These are phyloP conservation scores for Eutrema yunnanense DNA, from an alignment of 345 rosid genomes.

Conservation along the genomic window DNA sequence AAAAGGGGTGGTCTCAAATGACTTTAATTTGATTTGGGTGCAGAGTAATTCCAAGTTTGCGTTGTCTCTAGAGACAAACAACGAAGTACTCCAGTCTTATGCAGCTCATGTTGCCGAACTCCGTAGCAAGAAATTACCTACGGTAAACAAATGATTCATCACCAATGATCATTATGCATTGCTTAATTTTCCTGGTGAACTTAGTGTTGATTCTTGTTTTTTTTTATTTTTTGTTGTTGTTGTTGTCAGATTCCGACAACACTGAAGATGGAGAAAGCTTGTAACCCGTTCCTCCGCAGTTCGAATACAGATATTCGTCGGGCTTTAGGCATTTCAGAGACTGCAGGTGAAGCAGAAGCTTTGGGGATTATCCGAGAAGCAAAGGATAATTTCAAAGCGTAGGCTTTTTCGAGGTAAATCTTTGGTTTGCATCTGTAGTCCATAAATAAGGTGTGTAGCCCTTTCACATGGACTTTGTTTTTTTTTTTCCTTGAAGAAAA, in stretches of 20 bases:
- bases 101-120: conserved; percentile 68
- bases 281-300: conserved; percentile 88
- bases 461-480: not conserved
- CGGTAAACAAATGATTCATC: conserved; percentile 36
- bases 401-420: conserved; percentile 1
- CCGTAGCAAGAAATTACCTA: conserved; percentile 66
- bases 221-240: not conserved
- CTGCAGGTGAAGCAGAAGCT: conserved; percentile 65
- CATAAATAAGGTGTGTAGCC: not conserved
- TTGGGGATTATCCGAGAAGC: conserved; percentile 61
- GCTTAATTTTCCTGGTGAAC: not conserved
- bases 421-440: conserved; percentile 11
- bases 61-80: conserved; percentile 78
- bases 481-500: too few species aligned
- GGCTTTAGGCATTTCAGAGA: conserved; percentile 43
- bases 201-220: not conserved
- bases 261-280: conserved; percentile 73
- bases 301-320: conserved; percentile 60
- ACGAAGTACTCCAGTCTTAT: conserved; percentile 72
- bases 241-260: conserved; percentile 64
- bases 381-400: conserved; percentile 59
- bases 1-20: not conserved
- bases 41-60: conserved; percentile 98
- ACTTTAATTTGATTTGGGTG: not conserved
- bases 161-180: not conserved